phyloP scores from a whole-genome alignment of 345 rosid species.

The Gossypium turneri region DNA sequence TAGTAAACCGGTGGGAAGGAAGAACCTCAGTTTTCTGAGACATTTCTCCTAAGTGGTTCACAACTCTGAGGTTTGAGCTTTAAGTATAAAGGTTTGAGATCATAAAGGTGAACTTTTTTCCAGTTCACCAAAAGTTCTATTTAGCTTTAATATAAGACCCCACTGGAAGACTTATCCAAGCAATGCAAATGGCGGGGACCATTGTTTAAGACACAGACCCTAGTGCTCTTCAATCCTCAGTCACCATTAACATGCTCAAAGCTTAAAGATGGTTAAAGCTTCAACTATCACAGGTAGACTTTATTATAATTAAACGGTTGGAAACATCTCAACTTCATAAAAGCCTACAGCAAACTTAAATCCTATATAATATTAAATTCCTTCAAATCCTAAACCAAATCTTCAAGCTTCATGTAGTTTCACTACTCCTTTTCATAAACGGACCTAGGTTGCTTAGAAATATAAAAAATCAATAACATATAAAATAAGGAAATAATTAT shows the following conservation, averaged over 20 bases:
- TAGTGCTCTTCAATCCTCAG: constrained; percentile 34
- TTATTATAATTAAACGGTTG: background rate
- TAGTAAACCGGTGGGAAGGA: constrained; percentile 56
- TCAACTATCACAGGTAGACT: constrained; percentile 11
- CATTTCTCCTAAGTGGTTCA: constrained; percentile 38
- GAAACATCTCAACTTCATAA: constrained; percentile 7
- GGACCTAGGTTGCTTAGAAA: constrained; percentile 1
- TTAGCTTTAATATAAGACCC: constrained; percentile 50
- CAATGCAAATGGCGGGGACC: constrained; percentile 65
- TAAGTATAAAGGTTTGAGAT: constrained; percentile 23
- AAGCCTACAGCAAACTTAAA: constrained; percentile 18
- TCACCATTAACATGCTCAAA: constrained; percentile 38
- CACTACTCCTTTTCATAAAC: background rate
- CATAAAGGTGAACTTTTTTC: constrained; percentile 34
- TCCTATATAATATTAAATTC: constrained; percentile 11
- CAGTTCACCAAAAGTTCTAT: constrained; percentile 32
- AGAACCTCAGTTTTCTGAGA: constrained; percentile 39
- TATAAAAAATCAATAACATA: background rate
- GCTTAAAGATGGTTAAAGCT: constrained; percentile 19
- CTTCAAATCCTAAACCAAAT: constrained; percentile 17
- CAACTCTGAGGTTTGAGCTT: constrained; percentile 33
- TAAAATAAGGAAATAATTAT: background rate
- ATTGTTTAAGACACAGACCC: constrained; percentile 42
- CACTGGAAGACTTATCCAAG: constrained; percentile 42
- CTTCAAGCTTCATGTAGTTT: constrained; percentile 6